Conservation (phyloP, 176 grass and related monocot species). For the Musa acuminata region DNA sequence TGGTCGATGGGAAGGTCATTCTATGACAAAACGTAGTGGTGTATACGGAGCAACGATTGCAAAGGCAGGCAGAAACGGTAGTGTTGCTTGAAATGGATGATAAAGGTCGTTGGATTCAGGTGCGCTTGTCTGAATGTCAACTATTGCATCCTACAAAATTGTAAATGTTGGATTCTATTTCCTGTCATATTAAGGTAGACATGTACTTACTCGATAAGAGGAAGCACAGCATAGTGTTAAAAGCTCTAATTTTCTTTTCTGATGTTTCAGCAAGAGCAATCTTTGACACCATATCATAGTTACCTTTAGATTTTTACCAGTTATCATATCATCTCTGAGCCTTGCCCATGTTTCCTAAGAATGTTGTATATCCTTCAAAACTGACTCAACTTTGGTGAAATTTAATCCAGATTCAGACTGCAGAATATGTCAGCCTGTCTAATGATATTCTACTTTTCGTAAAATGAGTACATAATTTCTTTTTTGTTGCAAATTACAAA, state of each 20-base stretch:
- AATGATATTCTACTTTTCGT: neutral
- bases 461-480: neutral
- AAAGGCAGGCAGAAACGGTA: slow-evolving; percentile 45
- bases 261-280: neutral
- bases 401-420: neutral
- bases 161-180: neutral
- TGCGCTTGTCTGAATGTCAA: slow-evolving; percentile 17
- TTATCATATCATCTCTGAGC: neutral
- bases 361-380: neutral
- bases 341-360: neutral
- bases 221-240: neutral
- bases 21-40: slow-evolving; percentile 79
- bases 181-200: neutral
- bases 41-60: slow-evolving; percentile 72
- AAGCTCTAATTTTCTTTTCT: neutral
- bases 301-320: neutral
- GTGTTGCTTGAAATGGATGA: slow-evolving; percentile 48
- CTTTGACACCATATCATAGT: neutral
- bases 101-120: slow-evolving; percentile 53
- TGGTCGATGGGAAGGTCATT: slow-evolving; percentile 78
- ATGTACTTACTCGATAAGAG: neutral
- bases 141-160: neutral
- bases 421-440: neutral
- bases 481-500: neutral
- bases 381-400: too few relatives aligned